These are phyloP conservation scores for Verruconis gallopava DNA, from an alignment of 2,329 filamentous ascomycete genomes.

Conservation along the genomic window DNA sequence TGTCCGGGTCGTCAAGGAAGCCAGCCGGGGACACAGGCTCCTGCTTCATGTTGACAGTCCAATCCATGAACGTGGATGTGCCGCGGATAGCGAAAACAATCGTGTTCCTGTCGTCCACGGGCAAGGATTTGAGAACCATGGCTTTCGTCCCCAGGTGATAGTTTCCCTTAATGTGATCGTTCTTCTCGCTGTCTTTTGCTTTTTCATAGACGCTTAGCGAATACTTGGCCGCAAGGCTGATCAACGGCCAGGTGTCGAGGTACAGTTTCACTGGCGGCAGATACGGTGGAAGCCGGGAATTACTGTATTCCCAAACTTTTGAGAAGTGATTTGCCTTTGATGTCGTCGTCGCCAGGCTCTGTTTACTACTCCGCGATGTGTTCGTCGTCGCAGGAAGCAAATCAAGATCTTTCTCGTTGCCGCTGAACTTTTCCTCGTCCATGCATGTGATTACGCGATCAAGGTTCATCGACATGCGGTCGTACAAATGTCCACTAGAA, in stretches of 20 bases:
- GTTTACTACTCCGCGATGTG: not conserved
- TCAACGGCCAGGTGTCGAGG: conserved; percentile 60
- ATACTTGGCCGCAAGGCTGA: conserved; percentile 68
- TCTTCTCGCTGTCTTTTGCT: conserved; percentile 48
- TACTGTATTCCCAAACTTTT: conserved; percentile 68
- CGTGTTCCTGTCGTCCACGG: conserved; percentile 63
- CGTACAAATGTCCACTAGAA: conserved; percentile 35
- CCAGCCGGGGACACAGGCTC: conserved; percentile 50
- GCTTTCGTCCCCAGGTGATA: conserved; percentile 67
- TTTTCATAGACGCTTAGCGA: conserved; percentile 61
- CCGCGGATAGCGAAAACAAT: conserved; percentile 78
- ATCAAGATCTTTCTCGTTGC: conserved; percentile 39
- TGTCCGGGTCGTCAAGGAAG: conserved; percentile 66
- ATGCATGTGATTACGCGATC: conserved; percentile 59
- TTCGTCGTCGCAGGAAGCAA: not conserved
- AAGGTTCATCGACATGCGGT: conserved; percentile 49
- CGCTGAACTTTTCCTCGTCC: conserved; percentile 46
- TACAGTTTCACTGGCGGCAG: conserved; percentile 59
- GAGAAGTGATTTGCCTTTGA: conserved; percentile 34
- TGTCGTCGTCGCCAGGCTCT: conserved; percentile 10
- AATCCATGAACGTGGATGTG: conserved; percentile 69
- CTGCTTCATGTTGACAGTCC: conserved; percentile 68
- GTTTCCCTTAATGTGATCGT: conserved; percentile 58
- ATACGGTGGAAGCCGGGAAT: conserved; percentile 57
- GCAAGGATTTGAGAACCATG: conserved; percentile 71